phyloP scores from a whole-genome alignment of 805 yeast species.

The Candida chilensis region DNA sequence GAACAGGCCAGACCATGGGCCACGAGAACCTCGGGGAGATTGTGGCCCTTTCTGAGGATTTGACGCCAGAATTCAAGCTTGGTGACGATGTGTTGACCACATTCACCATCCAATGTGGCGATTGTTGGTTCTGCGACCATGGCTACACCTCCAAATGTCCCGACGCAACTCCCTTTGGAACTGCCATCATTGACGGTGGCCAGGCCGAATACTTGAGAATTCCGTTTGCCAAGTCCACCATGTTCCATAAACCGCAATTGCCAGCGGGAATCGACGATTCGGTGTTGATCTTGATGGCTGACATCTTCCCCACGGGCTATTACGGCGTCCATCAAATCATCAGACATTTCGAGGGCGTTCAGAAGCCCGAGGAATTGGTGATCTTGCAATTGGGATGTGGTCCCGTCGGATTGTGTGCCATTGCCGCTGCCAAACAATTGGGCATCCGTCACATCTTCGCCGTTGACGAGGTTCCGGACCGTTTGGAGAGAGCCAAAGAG shows the following conservation, averaged over 20 bases:
- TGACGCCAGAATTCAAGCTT: slow-evolving; percentile 16
- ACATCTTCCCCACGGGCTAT: slow-evolving; percentile 57
- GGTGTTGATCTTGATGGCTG: slow-evolving; percentile 49
- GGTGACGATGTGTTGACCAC: slow-evolving; percentile 39
- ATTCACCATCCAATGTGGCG: slow-evolving; percentile 50
- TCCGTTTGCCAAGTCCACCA: slow-evolving; percentile 46
- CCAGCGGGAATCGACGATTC: slow-evolving; percentile 23
- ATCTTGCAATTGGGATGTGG: slow-evolving; percentile 52
- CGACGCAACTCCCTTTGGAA: slow-evolving; percentile 48
- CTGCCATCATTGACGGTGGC: slow-evolving; percentile 47
- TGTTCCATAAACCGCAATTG: slow-evolving; percentile 29
- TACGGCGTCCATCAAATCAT: slow-evolving; percentile 45
- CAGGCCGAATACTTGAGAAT: slow-evolving; percentile 55
- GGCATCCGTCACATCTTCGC: slow-evolving; percentile 37
- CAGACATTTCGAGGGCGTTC: slow-evolving; percentile 22
- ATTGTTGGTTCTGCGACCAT: slow-evolving; percentile 47
- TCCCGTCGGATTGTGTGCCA: slow-evolving; percentile 49
- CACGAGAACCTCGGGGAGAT: slow-evolving; percentile 40
- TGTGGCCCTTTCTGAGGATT: slow-evolving; percentile 24
- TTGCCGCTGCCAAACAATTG: slow-evolving; percentile 29
- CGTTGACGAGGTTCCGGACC: slow-evolving; percentile 37
- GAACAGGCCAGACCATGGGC: slow-evolving; percentile 33
- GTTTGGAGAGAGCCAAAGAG: slow-evolving; percentile 31
- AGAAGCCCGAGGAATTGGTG: slow-evolving; percentile 21
- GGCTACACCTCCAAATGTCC: slow-evolving; percentile 49